Evolutionary conservation across 2,329 filamentous ascomycete genomes (phyloP), one percentile per base, ranked within the genome.

Genomic region (Escovopsis sp.): DNA sequence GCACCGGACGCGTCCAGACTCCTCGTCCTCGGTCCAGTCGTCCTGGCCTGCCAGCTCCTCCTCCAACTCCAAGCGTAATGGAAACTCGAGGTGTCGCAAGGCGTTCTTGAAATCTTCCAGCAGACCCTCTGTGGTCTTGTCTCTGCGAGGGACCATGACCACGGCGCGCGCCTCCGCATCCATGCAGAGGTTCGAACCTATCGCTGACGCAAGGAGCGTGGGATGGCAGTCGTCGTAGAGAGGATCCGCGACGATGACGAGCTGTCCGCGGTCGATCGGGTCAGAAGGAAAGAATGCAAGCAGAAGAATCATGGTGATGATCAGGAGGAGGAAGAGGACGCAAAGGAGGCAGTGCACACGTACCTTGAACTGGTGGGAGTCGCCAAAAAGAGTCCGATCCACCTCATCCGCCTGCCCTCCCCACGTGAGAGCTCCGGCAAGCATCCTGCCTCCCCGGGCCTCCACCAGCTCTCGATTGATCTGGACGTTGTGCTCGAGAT

Each of bases 211-310:
- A 16, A 96, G 68, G 48, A 90, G 71, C 3, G 55, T 58, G 0
- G 88, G 85, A 50, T 96, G 90, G 4, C 81, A 70, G 33, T 86
- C 70, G 31, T 87, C 85, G 56, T 96, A 96, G 15, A 98, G 62
- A 0, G 84, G 72, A 54, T 98, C 90, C 3, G 88, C 85, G 2
- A 76, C 84, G 3, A 98, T 66, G 30, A 96, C 17, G 14, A 31
- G 28, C 28, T 31, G 17, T 16, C 9, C 4, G 15, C 6, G 6
- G 14, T 31, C 74, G 36, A 94, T 61, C 64, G 79, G 53, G 5
- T 33, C 19, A 21, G 19, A 21, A 9, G 9, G 19, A 21, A 21
- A 21, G 9, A 9, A 21, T 3, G 8, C 6, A 8, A 8, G 11
- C 8, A 23, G 11, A 23, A 23, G 11, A 23, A 23, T 27, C 17